Evolutionary conservation across 805 yeast genomes (phyloP), one percentile per base, ranked within the genome.

Genomic region (Saccharomycopsis javanensis): DNA sequence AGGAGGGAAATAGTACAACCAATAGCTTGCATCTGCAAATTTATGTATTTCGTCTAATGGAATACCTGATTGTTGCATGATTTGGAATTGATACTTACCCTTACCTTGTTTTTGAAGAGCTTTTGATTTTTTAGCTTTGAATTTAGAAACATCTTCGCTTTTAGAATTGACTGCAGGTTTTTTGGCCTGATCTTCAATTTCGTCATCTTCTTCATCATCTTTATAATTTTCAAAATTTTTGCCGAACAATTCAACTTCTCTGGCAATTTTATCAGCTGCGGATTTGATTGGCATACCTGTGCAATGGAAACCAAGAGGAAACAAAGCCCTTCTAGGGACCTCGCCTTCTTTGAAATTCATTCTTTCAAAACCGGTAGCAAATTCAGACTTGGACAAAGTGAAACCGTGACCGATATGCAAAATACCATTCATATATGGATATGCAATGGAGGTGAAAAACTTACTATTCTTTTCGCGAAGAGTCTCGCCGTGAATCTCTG

Each of bases 221-320:
- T 20, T 16, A 34, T 74, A 85, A 16, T 82, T 82, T 3, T 79
- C 72, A 66, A 87, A 94, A 66, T 88, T 90, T 16, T 72, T 76
- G 55, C 99, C 99, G 69, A 94, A 94, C 70, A 80, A 71, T 74
- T 94, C 97, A 59, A 91, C 77, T 76, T 94, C 99, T 71, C 99
- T 83, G 68, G 81, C 82, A 68, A 94, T 79, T 74, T 94, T 92
- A 74, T 92, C 99, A 53, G 99, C 98, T 67, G 96, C 80, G 30
- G 98, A 92, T 69, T 82, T 79, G 70, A 94, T 94, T 56, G 99
- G 98, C 97, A 94, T 86, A 78, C 99, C 99, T 35, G 99, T 94
- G 80, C 99, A 94, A 74, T 94, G 99, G 85, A 92, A 94, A 53
- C 99, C 99, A 58, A 94, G 79, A 54, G 99, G 98, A 75, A 88